These are phyloP conservation scores for Mycena galopus DNA, from an alignment of 768 basidiomycete species.

Conservation along the genomic window DNA sequence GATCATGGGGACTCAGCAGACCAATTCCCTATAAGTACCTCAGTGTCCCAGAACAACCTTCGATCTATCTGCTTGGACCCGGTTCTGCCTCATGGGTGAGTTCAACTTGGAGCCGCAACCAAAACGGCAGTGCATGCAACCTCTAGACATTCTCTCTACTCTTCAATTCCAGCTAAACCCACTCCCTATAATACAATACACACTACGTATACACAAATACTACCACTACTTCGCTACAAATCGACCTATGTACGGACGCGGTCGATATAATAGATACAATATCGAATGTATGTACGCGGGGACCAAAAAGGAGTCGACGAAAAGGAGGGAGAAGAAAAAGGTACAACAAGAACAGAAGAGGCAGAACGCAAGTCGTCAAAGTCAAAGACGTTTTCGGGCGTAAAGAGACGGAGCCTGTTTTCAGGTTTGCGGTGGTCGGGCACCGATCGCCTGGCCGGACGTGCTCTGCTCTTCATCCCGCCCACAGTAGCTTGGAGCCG, in stretches of 20 bases:
- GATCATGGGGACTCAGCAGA: too few relatives aligned
- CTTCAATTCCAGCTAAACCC: neutral
- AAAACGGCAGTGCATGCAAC: too few relatives aligned
- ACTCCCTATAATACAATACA: neutral
- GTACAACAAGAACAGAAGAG: neutral
- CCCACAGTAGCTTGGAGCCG: neutral
- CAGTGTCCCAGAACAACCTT: too few relatives aligned
- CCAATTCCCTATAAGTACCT: too few relatives aligned
- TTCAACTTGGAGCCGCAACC: too few relatives aligned
- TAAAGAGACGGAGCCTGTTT: neutral
- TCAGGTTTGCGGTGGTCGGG: neutral
- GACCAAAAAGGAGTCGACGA: neutral
- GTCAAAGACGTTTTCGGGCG: neutral
- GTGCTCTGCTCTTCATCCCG: neutral
- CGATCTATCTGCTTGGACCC: too few relatives aligned
- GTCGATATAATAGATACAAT: neutral
- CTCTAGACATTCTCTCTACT: too few relatives aligned
- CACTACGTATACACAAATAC: neutral
- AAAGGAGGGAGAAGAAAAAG: neutral
- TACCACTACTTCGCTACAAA: neutral
- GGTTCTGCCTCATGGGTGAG: too few relatives aligned
- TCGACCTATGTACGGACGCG: neutral
- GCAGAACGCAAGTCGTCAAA: neutral
- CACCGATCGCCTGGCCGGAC: neutral
- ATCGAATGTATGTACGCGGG: neutral